A percentile compares a stretch with the other conserved stretches of the same genome.
phyloP scores from a whole-genome alignment of 177 flowering plant genomes.

The Vitis hybrid region DNA sequence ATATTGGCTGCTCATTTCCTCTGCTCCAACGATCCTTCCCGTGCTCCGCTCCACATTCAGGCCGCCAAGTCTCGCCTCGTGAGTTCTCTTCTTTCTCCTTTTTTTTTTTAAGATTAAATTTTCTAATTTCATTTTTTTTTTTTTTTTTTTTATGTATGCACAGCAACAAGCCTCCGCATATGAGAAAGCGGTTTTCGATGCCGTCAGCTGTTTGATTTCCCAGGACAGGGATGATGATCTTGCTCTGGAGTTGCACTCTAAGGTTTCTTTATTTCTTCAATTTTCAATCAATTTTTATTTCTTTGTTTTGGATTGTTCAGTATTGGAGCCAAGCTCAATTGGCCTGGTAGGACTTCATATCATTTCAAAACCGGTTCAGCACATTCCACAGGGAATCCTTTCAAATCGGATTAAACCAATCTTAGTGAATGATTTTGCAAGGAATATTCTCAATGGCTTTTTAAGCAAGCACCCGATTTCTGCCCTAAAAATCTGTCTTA shows the following conservation, averaged over 20 bases:
- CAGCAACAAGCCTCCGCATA: slow-evolving; percentile 72
- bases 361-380: too few relatives aligned
- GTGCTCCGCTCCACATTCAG: slow-evolving; percentile 32
- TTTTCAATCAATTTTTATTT: slow-evolving; percentile 1
- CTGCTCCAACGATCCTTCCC: slow-evolving; percentile 39
- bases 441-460: neutral
- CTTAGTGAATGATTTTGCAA: neutral
- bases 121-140: neutral
- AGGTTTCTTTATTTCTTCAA: slow-evolving; percentile 36
- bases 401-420: too few relatives aligned
- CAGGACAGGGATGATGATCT: slow-evolving; percentile 61
- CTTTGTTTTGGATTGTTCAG: neutral
- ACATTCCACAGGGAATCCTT: too few relatives aligned
- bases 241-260: slow-evolving; percentile 58
- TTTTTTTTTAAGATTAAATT: neutral
- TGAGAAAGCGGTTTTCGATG: slow-evolving; percentile 76
- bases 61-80: slow-evolving; percentile 68
- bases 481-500: neutral
- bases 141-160: neutral
- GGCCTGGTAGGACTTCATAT: too few relatives aligned
- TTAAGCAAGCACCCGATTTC: neutral
- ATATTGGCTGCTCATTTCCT: slow-evolving; percentile 69
- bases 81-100: slow-evolving; percentile 15
- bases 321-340: too few relatives aligned
- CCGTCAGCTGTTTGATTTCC: slow-evolving; percentile 45